Conservation (phyloP, 2,329 filamentous ascomycete species). For the Claviceps cyperi region DNA sequence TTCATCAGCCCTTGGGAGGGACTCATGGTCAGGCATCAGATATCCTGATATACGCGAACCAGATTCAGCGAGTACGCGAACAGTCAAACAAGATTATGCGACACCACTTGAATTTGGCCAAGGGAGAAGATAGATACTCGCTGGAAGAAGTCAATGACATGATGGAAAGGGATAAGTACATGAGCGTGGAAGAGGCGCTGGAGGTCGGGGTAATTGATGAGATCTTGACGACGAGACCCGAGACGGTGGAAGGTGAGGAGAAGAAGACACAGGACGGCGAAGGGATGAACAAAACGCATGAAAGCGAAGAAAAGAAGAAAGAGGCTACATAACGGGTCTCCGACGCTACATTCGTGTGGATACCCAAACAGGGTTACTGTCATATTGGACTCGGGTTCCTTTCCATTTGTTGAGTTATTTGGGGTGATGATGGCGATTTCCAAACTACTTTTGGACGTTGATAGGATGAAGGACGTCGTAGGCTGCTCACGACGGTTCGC, state of each 20-base stretch:
- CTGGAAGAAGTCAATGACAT: constrained; percentile 78
- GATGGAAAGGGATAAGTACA: constrained; percentile 95
- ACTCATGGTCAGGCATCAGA: constrained; percentile 55
- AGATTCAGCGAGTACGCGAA: constrained; percentile 75
- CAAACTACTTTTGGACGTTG: background rate
- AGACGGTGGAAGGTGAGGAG: constrained; percentile 19
- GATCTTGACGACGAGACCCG: constrained; percentile 55
- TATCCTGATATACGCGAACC: constrained; percentile 92
- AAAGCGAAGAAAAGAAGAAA: constrained; percentile 16
- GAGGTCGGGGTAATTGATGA: constrained; percentile 87
- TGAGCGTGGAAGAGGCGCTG: constrained; percentile 76
- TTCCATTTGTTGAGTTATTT: too few relatives aligned
- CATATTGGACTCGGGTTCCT: background rate
- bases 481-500: background rate
- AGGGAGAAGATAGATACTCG: constrained; percentile 60
- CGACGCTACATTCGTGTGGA: background rate
- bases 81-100: constrained; percentile 86
- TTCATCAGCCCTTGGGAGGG: constrained; percentile 82
- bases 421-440: too few relatives aligned
- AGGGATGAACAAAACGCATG: constrained; percentile 13
- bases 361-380: too few relatives aligned
- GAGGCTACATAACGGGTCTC: background rate
- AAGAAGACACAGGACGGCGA: constrained; percentile 15
- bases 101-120: constrained; percentile 64
- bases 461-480: background rate